Evolutionary conservation across 176 grass and related monocot species (phyloP), one percentile per base, ranked within the genome.

Genomic region (Ensete glaucum): DNA sequence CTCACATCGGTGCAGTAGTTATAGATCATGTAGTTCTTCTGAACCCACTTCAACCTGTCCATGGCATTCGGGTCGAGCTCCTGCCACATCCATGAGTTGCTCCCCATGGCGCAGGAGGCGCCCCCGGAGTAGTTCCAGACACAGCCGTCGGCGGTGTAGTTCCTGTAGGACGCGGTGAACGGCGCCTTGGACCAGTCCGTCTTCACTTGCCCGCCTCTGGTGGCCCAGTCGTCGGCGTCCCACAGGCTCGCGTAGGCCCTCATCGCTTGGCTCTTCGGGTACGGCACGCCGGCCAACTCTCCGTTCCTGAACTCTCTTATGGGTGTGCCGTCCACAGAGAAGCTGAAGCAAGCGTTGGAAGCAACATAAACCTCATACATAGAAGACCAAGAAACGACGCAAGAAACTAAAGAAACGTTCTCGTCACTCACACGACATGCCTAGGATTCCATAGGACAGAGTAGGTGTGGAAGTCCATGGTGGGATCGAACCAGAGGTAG

Each of bases 381-480:
- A 17, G 1, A 8, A 50, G 2, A n/a, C 19, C 13, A 15, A 58
- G 11, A 17, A 17, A 20, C 57, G 14, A 17, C 12, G n/a, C n/a
- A 14, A 4, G 57, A 20, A n/a, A 14, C 14, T n/a, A 60, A 60
- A n/a, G n/a, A 58, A 11, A 58, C 54, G 16, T 58, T 15, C 6
- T 15, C 17, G 8, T 19, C 10, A 71, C 43, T 53, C 5, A 72
- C 69, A 72, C 49, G 0, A 72, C 14, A 6, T 72, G 69, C 19
- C 19, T 53, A 1, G 69, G 69, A 72, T 72, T 72, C 69, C 69
- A 72, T 1, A 72, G 16, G 6, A 72, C 49, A 1, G 69, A 72
- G 69, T 72, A 72, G 50, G 69, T 72, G 69, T 72, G 69, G 69
- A 72, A 72, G 50, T 72, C 69, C 69, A 24, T 52, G 50, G 69